Percentiles rank a stretch among this genome's conserved stretches.
These are phyloP conservation scores for Hevea brasiliensis DNA, from an alignment of 345 rosid genomes.

Conservation along the genomic window DNA sequence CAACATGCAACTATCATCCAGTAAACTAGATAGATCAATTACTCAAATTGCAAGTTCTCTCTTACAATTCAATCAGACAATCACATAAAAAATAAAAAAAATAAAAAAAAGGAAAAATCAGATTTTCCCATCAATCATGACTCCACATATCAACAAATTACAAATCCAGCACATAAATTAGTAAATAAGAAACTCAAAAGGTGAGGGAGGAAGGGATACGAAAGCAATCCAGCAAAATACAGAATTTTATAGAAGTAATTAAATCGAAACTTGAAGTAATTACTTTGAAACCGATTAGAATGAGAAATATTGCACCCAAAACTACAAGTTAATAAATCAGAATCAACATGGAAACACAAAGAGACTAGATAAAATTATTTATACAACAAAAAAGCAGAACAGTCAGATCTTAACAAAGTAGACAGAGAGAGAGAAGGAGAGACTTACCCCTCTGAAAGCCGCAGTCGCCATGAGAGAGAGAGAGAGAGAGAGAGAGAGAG, in stretches of 20 bases:
- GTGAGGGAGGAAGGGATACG: too few relatives aligned
- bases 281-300: not conserved
- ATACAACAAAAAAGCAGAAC: not conserved
- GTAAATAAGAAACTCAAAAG: too few relatives aligned
- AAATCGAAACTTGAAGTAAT: not conserved
- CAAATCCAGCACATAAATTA: too few relatives aligned
- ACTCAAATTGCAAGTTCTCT: not conserved
- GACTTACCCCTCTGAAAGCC: conserved; percentile 52
- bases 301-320: too few relatives aligned
- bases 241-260: not conserved
- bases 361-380: too few relatives aligned
- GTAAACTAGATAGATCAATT: not conserved
- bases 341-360: not conserved
- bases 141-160: too few relatives aligned
- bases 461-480: conserved; percentile 24
- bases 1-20: not conserved
- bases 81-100: too few relatives aligned
- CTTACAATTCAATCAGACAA: too few relatives aligned
- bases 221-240: not conserved
- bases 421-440: not conserved
- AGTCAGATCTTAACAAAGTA: not conserved
- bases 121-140: too few relatives aligned
- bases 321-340: not conserved
- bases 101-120: too few relatives aligned
- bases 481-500: not conserved